Evolutionary conservation across 2,329 filamentous ascomycete genomes (phyloP).

Genomic region (Fusarium mexicanum): DNA sequence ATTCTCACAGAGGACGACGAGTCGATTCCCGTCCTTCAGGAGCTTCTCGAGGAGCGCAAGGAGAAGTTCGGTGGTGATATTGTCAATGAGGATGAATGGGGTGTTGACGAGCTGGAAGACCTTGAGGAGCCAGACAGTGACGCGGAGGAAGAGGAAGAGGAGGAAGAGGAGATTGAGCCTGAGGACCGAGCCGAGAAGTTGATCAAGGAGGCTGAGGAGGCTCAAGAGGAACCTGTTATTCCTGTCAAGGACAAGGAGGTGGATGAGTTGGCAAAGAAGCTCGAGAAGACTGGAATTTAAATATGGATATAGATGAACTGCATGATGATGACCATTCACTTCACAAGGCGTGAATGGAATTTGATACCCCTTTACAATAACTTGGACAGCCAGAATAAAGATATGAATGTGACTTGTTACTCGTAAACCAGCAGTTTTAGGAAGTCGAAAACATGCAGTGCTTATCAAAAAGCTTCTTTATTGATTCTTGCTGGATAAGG

Average conservation of each 20-base stretch:
- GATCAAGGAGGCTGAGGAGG: constrained; percentile 74
- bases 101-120: constrained; percentile 85
- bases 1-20: constrained; percentile 89
- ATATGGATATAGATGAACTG: constrained; percentile 42
- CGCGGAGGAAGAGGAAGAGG: constrained; percentile 73
- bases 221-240: constrained; percentile 77
- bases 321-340: constrained; percentile 39
- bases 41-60: constrained; percentile 80
- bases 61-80: constrained; percentile 73
- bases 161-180: constrained; percentile 69
- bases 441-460: not conserved
- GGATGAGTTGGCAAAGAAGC: constrained; percentile 78
- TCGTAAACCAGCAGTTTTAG: not conserved
- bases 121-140: constrained; percentile 81
- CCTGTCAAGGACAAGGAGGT: constrained; percentile 80
- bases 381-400: not conserved
- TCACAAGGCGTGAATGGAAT: constrained; percentile 41
- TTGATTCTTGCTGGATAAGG: not conserved
- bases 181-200: constrained; percentile 76
- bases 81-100: constrained; percentile 82
- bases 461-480: not conserved
- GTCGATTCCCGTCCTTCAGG: constrained; percentile 72
- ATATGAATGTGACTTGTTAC: not conserved
- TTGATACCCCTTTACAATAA: constrained; percentile 44
- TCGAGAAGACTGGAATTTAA: constrained; percentile 75